Evolutionary conservation across 805 yeast species (phyloP).

Genomic region (Myxozyma udenii): DNA sequence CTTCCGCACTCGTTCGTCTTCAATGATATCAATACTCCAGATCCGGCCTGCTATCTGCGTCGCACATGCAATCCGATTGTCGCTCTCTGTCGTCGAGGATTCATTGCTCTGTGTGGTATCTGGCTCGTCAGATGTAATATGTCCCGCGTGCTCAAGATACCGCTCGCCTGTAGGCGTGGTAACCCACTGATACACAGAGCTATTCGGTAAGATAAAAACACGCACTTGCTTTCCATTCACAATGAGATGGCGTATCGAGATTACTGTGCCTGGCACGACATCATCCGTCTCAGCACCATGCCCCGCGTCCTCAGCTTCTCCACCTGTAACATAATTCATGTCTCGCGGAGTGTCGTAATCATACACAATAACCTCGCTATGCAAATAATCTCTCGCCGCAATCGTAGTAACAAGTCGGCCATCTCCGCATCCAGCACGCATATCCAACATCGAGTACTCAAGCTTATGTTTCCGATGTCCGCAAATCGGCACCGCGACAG

Average conservation of each 20-base stretch:
- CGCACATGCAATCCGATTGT: conserved; percentile 58
- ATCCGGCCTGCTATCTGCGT: conserved; percentile 53
- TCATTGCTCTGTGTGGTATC: not conserved
- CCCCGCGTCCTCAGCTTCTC: too few relatives aligned
- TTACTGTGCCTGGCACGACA: not conserved
- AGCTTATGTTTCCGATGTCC: not conserved
- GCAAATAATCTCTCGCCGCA: not conserved
- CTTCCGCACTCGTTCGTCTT: conserved; percentile 41
- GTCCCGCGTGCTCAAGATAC: not conserved
- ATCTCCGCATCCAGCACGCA: not conserved
- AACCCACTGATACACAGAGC: too few relatives aligned
- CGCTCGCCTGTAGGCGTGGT: not conserved
- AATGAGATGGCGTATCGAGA: not conserved
- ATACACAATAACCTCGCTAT: not conserved
- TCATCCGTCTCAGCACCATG: not conserved
- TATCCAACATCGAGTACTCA: not conserved
- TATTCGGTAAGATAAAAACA: too few relatives aligned
- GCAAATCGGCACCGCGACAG: not conserved
- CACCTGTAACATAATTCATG: too few relatives aligned
- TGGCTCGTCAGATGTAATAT: not conserved
- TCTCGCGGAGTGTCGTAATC: not conserved
- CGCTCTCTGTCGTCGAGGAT: not conserved
- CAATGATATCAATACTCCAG: conserved; percentile 51
- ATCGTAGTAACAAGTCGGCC: not conserved
- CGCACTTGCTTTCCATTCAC: not conserved